Base-by-base conservation (phyloP, 1,284 basidiomycete species). In the Lentinula novae-zelandiae region DNA sequence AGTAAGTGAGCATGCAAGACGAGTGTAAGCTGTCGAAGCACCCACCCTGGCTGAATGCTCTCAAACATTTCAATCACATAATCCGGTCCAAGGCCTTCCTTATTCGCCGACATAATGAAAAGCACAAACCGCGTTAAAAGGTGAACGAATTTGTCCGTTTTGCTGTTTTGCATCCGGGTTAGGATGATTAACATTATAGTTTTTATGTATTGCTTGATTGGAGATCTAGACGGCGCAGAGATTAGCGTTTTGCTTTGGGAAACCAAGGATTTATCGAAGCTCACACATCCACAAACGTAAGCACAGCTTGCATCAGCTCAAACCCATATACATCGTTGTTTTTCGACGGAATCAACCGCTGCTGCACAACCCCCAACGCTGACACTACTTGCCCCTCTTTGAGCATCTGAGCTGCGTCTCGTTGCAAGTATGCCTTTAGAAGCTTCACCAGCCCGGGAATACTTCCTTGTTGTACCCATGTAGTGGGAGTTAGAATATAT, bases 381-480 rank as follows among this genome's bases (percentile, higher is more conserved):
- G 86, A 83, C 36, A 86, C 83, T 20, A 96, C 76, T 42, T 56
- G 54, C 0, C 39, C 54, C 6, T 44, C 15, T 6, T 78, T 79
- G n/a, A 90, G 81, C 76, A 98, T 91, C 64, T 85, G 76, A 1
- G 70, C 68, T 0, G 85, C 81, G 61, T 94, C 95, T 31, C 89
- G 83, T 1, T 80, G 75, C 10, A 99, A 77, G 76, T 95, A 96
- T 0, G 95, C 93, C 64, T 89, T 89, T 60, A 98, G 80, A 8
- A 98, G 79, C 64, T 93, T 87, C 8, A 97, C 95, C 0, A 99
- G 83, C 1, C 95, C 96, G 0, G 96, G 96, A 22, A 99, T 88
- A 69, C 92, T 96, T n/a, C 96, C 96, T 65, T 96, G 90, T 70
- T 95, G 92, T 72, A 93, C 90, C 96, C 97, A 99, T 17, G 92